phyloP scores from a whole-genome alignment of 768 basidiomycete species.

The Hydnomerulius pinastri region DNA sequence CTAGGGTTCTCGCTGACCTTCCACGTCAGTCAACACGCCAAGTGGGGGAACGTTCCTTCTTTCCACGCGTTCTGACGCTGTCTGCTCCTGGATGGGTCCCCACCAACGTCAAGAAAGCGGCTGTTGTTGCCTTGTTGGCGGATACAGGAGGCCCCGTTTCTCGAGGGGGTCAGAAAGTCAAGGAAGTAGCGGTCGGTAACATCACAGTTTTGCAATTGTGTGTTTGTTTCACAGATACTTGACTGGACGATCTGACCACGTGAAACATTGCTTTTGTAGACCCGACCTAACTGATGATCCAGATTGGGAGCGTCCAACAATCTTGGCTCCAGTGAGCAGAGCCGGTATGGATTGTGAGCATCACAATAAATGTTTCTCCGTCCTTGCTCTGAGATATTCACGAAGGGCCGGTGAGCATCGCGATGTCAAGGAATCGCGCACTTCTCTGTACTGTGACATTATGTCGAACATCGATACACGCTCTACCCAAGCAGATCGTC shows the following conservation, averaged over 20 bases:
- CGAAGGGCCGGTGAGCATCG: slow-evolving; percentile 59
- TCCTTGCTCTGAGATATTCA: slow-evolving; percentile 1
- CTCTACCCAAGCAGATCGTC: slow-evolving; percentile 40
- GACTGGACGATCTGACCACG: not conserved
- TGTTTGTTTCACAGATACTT: slow-evolving; percentile 5
- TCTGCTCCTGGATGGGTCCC: slow-evolving; percentile 38
- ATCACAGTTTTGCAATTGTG: slow-evolving; percentile 58
- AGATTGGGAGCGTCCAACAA: slow-evolving; percentile 48
- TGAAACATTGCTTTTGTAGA: slow-evolving; percentile 34
- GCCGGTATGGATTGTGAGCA: slow-evolving; percentile 54
- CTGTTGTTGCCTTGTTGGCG: slow-evolving; percentile 50
- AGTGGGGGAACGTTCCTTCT: slow-evolving; percentile 41
- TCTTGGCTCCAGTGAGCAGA: slow-evolving; percentile 44
- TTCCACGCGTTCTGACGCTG: slow-evolving; percentile 48
- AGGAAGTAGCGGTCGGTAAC: slow-evolving; percentile 48
- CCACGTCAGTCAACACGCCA: slow-evolving; percentile 21
- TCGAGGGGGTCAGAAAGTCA: slow-evolving; percentile 31
- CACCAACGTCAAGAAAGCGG: slow-evolving; percentile 30
- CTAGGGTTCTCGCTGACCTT: slow-evolving; percentile 2
- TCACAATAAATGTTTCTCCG: not conserved
- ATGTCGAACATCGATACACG: slow-evolving; percentile 43
- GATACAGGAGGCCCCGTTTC: slow-evolving; percentile 46
- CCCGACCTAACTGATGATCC: slow-evolving; percentile 53
- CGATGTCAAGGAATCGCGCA: slow-evolving; percentile 58
- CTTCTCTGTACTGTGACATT: slow-evolving; percentile 58